These are phyloP conservation scores for Podila verticillata DNA, from an alignment of 192 early-diverging fungal species.

Conservation along the genomic window DNA sequence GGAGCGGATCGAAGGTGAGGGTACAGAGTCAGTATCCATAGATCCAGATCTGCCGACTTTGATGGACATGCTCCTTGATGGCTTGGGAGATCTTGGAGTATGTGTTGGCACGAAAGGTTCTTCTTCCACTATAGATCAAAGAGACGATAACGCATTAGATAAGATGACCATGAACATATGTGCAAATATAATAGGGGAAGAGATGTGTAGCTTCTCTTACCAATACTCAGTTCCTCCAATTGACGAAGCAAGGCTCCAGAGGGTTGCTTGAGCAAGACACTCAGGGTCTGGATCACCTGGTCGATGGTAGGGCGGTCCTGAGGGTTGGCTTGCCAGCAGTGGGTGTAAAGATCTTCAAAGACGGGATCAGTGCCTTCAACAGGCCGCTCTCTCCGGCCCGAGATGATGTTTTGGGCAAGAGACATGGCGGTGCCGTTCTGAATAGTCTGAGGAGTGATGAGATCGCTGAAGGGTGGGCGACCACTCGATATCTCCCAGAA, in stretches of 20 bases:
- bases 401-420: slow-evolving; percentile 39
- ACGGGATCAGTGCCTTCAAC: slow-evolving; percentile 42
- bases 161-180: background rate
- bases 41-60: slow-evolving; percentile 18
- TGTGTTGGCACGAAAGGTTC: background rate
- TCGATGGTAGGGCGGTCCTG: slow-evolving; percentile 44
- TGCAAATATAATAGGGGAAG: background rate
- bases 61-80: slow-evolving; percentile 18
- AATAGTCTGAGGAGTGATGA: slow-evolving; percentile 21
- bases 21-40: slow-evolving; percentile 5
- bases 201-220: slow-evolving; percentile 3
- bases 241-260: slow-evolving; percentile 21
- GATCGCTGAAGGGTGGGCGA: slow-evolving; percentile 29
- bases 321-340: slow-evolving; percentile 37
- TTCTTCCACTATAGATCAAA: slow-evolving; percentile 1
- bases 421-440: slow-evolving; percentile 22
- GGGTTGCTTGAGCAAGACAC: slow-evolving; percentile 40
- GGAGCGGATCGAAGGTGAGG: slow-evolving; percentile 13
- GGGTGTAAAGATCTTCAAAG: slow-evolving; percentile 49
- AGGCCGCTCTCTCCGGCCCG: slow-evolving; percentile 30
- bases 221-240: slow-evolving; percentile 40
- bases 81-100: background rate
- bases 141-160: background rate
- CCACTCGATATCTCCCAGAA: slow-evolving; percentile 49
- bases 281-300: slow-evolving; percentile 36